These are phyloP conservation scores for Pulveroboletus sp. DNA, from an alignment of 768 basidiomycete species.

Conservation along the genomic window DNA sequence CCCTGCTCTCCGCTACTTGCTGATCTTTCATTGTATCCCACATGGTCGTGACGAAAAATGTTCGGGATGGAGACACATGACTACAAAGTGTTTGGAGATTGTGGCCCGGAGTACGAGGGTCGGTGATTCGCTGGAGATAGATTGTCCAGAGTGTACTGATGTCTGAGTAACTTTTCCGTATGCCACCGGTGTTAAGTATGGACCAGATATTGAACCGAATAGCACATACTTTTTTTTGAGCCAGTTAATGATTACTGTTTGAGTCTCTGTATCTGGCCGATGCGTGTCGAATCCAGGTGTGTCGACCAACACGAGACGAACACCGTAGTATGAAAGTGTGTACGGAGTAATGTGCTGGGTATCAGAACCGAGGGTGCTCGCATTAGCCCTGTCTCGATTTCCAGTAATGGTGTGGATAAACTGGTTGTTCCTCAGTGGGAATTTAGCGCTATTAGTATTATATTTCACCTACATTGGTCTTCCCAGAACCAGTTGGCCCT, in stretches of 20 bases:
- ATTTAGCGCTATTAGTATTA: neutral
- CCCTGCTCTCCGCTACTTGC: slow-evolving; percentile 5
- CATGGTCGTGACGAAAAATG: too few relatives aligned
- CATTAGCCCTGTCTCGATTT: neutral
- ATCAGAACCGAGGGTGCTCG: slow-evolving; percentile 6
- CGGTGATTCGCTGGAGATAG: slow-evolving; percentile 35
- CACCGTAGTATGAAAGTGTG: neutral
- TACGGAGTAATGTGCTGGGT: slow-evolving; percentile 9
- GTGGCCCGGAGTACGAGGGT: slow-evolving; percentile 32
- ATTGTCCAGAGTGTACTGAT: slow-evolving; percentile 24
- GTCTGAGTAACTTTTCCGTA: slow-evolving; percentile 7
- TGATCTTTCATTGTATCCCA: slow-evolving; percentile 29
- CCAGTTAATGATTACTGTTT: slow-evolving; percentile 19
- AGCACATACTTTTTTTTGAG: slow-evolving; percentile 13
- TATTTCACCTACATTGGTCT: slow-evolving; percentile 18
- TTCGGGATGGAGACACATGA: too few relatives aligned
- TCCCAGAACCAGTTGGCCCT: slow-evolving; percentile 26
- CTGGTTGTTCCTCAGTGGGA: neutral
- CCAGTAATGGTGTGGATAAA: slow-evolving; percentile 15
- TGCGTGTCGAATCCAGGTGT: slow-evolving; percentile 22
- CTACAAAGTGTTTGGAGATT: too few relatives aligned
- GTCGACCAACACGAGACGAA: slow-evolving; percentile 16
- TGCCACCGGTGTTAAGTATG: neutral
- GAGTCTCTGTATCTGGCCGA: slow-evolving; percentile 10
- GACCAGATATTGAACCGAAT: neutral